phyloP scores from a whole-genome alignment of 176 grass and related monocot species.

The Carex myosuroides region DNA sequence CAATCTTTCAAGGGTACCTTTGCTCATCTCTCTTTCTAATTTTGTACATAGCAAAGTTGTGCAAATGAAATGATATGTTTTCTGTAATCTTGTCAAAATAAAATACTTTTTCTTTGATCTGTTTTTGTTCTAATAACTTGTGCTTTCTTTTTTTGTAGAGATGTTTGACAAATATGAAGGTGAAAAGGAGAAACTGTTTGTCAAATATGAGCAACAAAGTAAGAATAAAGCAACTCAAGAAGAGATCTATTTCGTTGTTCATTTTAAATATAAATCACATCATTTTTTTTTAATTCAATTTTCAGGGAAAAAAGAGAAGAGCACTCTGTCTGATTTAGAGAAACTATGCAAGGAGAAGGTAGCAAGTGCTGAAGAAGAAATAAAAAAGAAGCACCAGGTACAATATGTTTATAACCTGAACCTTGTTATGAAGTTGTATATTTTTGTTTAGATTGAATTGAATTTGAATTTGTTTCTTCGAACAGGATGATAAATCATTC shows the following conservation, averaged over 20 bases:
- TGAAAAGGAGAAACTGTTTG: slow-evolving; percentile 75
- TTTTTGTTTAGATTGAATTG: no score
- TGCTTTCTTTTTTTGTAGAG: slow-evolving; percentile 38
- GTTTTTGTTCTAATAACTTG: neutral
- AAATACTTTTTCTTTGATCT: neutral
- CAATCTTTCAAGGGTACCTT: slow-evolving; percentile 76
- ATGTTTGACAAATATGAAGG: slow-evolving; percentile 86
- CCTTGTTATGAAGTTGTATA: neutral
- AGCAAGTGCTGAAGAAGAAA: slow-evolving; percentile 60
- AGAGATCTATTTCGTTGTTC: neutral
- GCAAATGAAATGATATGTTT: slow-evolving; percentile 8
- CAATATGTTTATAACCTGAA: neutral
- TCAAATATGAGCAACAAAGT: slow-evolving; percentile 77
- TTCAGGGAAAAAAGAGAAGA: slow-evolving; percentile 85
- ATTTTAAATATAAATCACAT: neutral
- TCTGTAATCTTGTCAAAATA: neutral
- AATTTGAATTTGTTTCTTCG: slow-evolving; percentile 19
- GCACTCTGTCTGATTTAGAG: slow-evolving; percentile 65
- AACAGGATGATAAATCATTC: slow-evolving; percentile 81
- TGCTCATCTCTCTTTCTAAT: neutral
- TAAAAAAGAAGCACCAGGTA: slow-evolving; percentile 91
- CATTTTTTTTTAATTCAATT: neutral
- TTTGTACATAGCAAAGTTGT: slow-evolving; percentile 2
- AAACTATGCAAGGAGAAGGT: slow-evolving; percentile 63
- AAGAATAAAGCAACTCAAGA: slow-evolving; percentile 17